Percentiles rank a stretch among this genome's conserved stretches.
phyloP scores from a whole-genome alignment of 2,329 filamentous ascomycete genomes.

The Botrytis aclada region DNA sequence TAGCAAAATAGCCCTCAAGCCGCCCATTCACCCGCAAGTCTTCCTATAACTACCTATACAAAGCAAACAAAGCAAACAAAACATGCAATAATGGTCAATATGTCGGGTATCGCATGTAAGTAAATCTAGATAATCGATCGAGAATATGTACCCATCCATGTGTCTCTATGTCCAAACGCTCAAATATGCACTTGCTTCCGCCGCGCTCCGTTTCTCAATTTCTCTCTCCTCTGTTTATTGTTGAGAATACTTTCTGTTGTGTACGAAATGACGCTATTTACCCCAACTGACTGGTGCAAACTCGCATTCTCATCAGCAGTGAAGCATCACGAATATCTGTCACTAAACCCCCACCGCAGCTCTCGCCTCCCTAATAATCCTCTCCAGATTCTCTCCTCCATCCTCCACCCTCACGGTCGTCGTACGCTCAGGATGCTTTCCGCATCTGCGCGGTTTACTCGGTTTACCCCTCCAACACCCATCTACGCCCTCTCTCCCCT shows the following conservation, averaged over 20 bases:
- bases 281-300: background rate
- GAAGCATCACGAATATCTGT: background rate
- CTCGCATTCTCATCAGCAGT: background rate
- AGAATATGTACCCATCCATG: background rate
- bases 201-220: background rate
- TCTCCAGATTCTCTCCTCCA: slow-evolving; percentile 12
- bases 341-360: slow-evolving; percentile 6
- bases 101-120: background rate
- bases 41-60: background rate
- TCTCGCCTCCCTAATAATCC: slow-evolving; percentile 12
- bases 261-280: background rate
- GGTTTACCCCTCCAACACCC: slow-evolving; percentile 61
- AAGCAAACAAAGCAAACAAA: background rate
- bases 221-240: background rate
- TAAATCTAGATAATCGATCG: background rate
- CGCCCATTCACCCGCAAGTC: background rate
- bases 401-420: slow-evolving; percentile 32
- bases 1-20: no score
- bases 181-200: background rate
- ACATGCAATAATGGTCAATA: background rate
- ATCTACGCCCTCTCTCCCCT: slow-evolving; percentile 43
- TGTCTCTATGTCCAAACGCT: background rate
- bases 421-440: slow-evolving; percentile 46
- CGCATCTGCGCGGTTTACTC: slow-evolving; percentile 56
- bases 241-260: background rate